Conservation (phyloP, 1,139 yeast species). For the Suhomyces atakaporum region DNA sequence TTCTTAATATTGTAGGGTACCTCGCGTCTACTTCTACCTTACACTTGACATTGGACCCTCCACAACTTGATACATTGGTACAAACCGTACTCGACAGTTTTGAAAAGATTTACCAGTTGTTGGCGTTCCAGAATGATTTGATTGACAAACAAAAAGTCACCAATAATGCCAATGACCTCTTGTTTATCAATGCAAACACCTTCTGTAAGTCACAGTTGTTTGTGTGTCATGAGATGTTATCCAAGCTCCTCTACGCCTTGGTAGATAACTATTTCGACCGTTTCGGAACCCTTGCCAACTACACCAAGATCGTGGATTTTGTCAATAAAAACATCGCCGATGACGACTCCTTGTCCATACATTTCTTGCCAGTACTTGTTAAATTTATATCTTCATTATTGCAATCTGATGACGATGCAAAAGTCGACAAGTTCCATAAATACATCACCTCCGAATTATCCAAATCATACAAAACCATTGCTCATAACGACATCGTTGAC, state of each 20-base stretch:
- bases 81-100: slow-evolving; percentile 54
- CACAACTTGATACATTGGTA: slow-evolving; percentile 26
- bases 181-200: slow-evolving; percentile 55
- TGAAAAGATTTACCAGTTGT: slow-evolving; percentile 54
- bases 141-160: slow-evolving; percentile 65
- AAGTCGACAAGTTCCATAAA: slow-evolving; percentile 33
- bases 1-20: slow-evolving; percentile 69
- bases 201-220: slow-evolving; percentile 64
- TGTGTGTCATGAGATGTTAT: slow-evolving; percentile 69
- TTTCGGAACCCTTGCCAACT: slow-evolving; percentile 34
- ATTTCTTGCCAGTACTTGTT: slow-evolving; percentile 66
- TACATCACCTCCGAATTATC: slow-evolving; percentile 13
- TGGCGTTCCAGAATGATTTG: slow-evolving; percentile 57
- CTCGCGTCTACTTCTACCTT: slow-evolving; percentile 40
- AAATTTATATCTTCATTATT: slow-evolving; percentile 38
- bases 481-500: slow-evolving; percentile 29
- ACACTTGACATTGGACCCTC: slow-evolving; percentile 22
- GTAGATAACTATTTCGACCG: slow-evolving; percentile 38
- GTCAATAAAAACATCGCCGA: slow-evolving; percentile 45
- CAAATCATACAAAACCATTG: slow-evolving; percentile 19
- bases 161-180: slow-evolving; percentile 40
- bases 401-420: slow-evolving; percentile 20
- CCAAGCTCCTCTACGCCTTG: slow-evolving; percentile 61
- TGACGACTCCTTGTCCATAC: slow-evolving; percentile 63
- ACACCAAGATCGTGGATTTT: slow-evolving; percentile 36